These are phyloP conservation scores for Lipomyces mesembrius DNA, from an alignment of 805 yeast genomes.

Conservation along the genomic window DNA sequence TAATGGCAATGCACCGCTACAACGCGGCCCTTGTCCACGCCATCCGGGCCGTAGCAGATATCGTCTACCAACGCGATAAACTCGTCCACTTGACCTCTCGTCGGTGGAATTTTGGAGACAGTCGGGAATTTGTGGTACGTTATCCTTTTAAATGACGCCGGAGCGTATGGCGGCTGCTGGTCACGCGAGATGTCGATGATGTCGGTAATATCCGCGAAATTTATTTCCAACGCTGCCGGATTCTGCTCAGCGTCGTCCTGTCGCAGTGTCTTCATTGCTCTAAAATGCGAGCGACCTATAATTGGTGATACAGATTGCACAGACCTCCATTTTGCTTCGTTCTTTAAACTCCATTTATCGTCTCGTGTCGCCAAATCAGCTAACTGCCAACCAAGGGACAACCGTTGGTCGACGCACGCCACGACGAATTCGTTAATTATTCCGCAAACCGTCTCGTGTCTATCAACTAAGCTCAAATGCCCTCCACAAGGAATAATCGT, in stretches of 20 bases:
- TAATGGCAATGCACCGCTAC: conserved; percentile 78
- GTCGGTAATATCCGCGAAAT: conserved; percentile 58
- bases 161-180: conserved; percentile 71
- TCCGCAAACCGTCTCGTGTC: conserved; percentile 69
- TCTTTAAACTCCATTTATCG: conserved; percentile 78
- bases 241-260: conserved; percentile 66
- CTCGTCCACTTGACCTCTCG: conserved; percentile 58
- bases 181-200: conserved; percentile 68
- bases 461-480: conserved; percentile 65
- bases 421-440: conserved; percentile 62
- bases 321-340: conserved; percentile 71
- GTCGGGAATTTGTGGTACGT: conserved; percentile 74
- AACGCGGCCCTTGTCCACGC: conserved; percentile 41
- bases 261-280: conserved; percentile 77
- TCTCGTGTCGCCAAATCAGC: conserved; percentile 57
- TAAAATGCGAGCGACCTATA: conserved; percentile 52
- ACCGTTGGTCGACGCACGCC: conserved; percentile 54
- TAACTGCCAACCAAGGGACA: conserved; percentile 74
- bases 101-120: conserved; percentile 77
- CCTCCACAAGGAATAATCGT: conserved; percentile 54
- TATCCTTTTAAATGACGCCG: conserved; percentile 57
- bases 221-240: conserved; percentile 58
- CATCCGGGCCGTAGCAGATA: conserved; percentile 42
- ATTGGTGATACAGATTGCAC: conserved; percentile 55
- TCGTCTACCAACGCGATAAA: conserved; percentile 61